phyloP scores from a whole-genome alignment of 176 grass and related monocot species.

The Olyra latifolia region DNA sequence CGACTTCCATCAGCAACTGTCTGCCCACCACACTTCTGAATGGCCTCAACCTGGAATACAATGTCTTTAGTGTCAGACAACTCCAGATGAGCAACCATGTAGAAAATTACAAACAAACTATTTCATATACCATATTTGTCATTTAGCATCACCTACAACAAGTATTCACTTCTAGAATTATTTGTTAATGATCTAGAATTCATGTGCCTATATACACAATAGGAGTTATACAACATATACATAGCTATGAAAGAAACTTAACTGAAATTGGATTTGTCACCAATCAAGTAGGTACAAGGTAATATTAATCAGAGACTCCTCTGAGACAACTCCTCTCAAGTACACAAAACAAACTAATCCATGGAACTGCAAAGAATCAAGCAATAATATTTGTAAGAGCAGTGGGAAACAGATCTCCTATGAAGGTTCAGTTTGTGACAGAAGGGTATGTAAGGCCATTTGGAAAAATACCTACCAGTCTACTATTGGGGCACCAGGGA shows the following conservation, averaged over 20 bases:
- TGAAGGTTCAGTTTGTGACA: not conserved
- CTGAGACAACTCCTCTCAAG: constrained; percentile 53
- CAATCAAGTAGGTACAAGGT: constrained; percentile 41
- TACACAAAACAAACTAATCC: constrained; percentile 60
- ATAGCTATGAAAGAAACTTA: constrained; percentile 58
- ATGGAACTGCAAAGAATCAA: constrained; percentile 55
- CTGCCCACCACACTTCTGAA: constrained; percentile 89
- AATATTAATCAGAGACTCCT: constrained; percentile 46
- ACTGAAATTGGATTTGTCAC: constrained; percentile 51
- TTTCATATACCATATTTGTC: not conserved
- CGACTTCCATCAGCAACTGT: constrained; percentile 75
- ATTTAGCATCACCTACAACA: not conserved
- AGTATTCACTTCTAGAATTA: not conserved
- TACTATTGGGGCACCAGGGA: not conserved
- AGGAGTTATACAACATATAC: constrained; percentile 1
- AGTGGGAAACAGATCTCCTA: constrained; percentile 31
- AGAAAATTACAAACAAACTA: not conserved
- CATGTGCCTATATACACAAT: not conserved
- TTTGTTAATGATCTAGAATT: not conserved
- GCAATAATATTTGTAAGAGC: constrained; percentile 42
- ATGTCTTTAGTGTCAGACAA: constrained; percentile 28
- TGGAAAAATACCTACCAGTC: constrained; percentile 16
- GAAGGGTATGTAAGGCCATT: not conserved
- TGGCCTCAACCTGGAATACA: constrained; percentile 76
- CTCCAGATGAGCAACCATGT: not conserved